Evolutionary conservation across 805 yeast genomes (phyloP).

Genomic region (Ogataea pilisensis): DNA sequence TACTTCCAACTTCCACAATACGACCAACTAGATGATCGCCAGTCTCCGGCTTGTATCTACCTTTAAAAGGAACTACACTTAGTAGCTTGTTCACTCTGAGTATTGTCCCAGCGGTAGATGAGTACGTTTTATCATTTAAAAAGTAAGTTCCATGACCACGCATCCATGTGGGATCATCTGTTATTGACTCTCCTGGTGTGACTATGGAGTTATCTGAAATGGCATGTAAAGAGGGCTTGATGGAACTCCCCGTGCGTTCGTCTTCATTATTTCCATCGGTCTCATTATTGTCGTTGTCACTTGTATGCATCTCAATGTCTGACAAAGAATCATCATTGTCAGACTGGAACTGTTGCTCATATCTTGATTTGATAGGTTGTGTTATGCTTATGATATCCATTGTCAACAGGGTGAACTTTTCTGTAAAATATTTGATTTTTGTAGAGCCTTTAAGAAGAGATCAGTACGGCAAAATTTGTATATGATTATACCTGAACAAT

Average conservation of each 20-base stretch:
- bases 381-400: slow-evolving; percentile 29
- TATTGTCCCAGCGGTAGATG: slow-evolving; percentile 91
- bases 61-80: slow-evolving; percentile 80
- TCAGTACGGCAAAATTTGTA: too few species aligned
- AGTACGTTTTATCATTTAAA: slow-evolving; percentile 67
- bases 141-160: slow-evolving; percentile 96
- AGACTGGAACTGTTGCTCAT: slow-evolving; percentile 11
- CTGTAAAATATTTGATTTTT: too few species aligned
- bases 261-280: slow-evolving; percentile 9
- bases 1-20: slow-evolving; percentile 88
- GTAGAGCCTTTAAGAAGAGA: too few species aligned
- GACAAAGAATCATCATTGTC: slow-evolving; percentile 13
- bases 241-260: slow-evolving; percentile 4
- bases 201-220: slow-evolving; percentile 46
- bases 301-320: slow-evolving; percentile 20
- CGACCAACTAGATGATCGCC: slow-evolving; percentile 97
- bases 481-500: too few species aligned
- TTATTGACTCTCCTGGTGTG: slow-evolving; percentile 95
- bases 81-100: slow-evolving; percentile 81
- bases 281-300: slow-evolving; percentile 7
- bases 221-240: too few species aligned
- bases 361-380: slow-evolving; percentile 11
- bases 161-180: slow-evolving; percentile 97
- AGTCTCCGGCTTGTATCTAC: slow-evolving; percentile 87
- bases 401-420: background rate